Evolutionary conservation across 2,329 filamentous ascomycete genomes (phyloP).

Genomic region (Pseudogymnoascus sp.): DNA sequence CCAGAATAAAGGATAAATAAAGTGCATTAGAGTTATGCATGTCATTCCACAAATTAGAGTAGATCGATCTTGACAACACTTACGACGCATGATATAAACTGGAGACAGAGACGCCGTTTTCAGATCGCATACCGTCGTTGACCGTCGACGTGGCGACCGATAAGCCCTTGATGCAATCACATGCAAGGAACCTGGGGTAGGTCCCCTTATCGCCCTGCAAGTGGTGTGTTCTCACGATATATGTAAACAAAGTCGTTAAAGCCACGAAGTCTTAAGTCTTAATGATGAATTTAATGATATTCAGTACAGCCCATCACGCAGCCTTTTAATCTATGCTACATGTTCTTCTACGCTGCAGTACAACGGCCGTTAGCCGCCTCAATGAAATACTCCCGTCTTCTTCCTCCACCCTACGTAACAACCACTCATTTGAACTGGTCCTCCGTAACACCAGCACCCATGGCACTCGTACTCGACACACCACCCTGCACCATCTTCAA

Average conservation of each 20-base stretch:
- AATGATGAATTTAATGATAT: neutral
- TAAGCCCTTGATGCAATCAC: neutral
- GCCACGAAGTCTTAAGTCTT: neutral
- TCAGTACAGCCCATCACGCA: neutral
- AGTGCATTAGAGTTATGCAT: neutral
- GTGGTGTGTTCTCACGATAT: neutral
- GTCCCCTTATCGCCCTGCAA: neutral
- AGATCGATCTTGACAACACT: neutral
- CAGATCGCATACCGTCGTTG: neutral
- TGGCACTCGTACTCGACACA: slow-evolving; percentile 83
- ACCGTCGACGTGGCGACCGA: neutral
- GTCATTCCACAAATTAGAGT: neutral
- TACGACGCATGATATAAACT: neutral
- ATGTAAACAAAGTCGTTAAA: neutral
- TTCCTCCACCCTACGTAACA: neutral
- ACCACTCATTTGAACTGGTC: slow-evolving; percentile 70
- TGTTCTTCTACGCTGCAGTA: neutral
- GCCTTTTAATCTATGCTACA: neutral
- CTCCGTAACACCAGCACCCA: slow-evolving; percentile 97
- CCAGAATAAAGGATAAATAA: neutral
- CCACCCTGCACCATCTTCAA: slow-evolving; percentile 96
- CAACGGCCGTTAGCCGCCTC: neutral
- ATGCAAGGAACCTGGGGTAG: neutral
- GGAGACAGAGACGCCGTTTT: neutral
- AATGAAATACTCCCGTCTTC: neutral